Percentiles rank a stretch among this genome's conserved stretches.
Conservation (phyloP, 2,329 filamentous ascomycete genomes). For the Penicillium sp. region DNA sequence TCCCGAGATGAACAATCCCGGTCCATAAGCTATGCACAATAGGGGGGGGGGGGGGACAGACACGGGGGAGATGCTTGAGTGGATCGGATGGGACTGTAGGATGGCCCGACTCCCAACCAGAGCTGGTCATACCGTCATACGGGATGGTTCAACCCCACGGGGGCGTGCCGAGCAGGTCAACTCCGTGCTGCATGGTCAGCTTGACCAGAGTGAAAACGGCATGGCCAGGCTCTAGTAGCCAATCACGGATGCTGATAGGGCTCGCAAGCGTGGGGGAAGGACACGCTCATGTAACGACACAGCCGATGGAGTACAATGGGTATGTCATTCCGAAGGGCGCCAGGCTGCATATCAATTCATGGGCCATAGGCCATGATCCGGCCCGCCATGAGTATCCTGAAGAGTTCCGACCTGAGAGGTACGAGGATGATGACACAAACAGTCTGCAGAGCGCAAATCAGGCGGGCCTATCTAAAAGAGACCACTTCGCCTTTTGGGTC, state of each 20-base stretch:
- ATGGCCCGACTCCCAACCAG: neutral
- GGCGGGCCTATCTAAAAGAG: too few species aligned
- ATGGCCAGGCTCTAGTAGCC: neutral
- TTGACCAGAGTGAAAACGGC: slow-evolving; percentile 1
- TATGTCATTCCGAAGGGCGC: too few species aligned
- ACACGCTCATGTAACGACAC: too few species aligned
- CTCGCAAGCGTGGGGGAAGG: neutral
- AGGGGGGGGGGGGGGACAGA: neutral
- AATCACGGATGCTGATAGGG: neutral
- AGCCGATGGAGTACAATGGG: too few species aligned
- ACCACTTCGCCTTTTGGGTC: too few species aligned
- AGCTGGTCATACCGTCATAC: neutral
- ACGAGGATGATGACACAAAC: too few species aligned
- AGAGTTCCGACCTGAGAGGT: too few species aligned
- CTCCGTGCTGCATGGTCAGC: neutral
- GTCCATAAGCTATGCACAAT: neutral
- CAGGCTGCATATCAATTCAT: too few species aligned
- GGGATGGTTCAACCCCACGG: slow-evolving; percentile 5
- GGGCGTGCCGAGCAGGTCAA: slow-evolving; percentile 4
- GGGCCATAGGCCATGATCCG: too few species aligned
- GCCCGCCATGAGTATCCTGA: too few species aligned
- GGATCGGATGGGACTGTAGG: neutral
- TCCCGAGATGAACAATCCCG: slow-evolving; percentile 4
- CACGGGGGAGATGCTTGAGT: neutral
- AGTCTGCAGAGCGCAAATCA: too few species aligned